Conservation (phyloP, 331 rosid genomes). For the Malus hybrid region DNA sequence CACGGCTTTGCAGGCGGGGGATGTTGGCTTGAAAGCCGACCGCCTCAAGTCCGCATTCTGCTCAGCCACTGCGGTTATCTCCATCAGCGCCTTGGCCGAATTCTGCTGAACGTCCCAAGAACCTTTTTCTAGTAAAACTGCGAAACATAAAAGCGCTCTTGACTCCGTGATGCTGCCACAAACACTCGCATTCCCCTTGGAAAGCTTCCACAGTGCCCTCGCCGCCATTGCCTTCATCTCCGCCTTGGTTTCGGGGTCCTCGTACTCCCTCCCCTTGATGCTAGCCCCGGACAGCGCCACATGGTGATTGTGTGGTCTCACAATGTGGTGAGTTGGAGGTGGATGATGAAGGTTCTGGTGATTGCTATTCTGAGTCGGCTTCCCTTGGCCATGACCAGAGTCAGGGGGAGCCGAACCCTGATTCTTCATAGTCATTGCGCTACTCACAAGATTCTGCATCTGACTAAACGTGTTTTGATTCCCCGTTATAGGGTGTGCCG, state of each 20-base stretch:
- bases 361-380: background rate
- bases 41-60: slow-evolving; percentile 53
- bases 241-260: slow-evolving; percentile 42
- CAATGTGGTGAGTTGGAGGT: background rate
- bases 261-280: slow-evolving; percentile 63
- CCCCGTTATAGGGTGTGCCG: slow-evolving; percentile 14
- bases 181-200: slow-evolving; percentile 37
- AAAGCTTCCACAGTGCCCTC: slow-evolving; percentile 51
- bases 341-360: background rate
- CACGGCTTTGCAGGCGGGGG: slow-evolving; percentile 68
- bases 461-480: slow-evolving; percentile 22
- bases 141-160: slow-evolving; percentile 69
- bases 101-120: slow-evolving; percentile 33
- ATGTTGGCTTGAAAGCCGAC: slow-evolving; percentile 64
- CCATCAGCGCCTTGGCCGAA: slow-evolving; percentile 60
- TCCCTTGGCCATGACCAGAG: background rate
- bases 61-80: slow-evolving; percentile 56
- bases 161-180: slow-evolving; percentile 60
- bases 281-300: slow-evolving; percentile 36
- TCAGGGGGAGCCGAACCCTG: background rate
- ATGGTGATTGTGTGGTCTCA: background rate
- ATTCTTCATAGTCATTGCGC: slow-evolving; percentile 31
- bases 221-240: slow-evolving; percentile 79
- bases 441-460: slow-evolving; percentile 29
- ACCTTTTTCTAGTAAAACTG: slow-evolving; percentile 59